Evolutionary conservation across 1,284 basidiomycete species (phyloP).

Genomic region (Apiotrichum sp.): DNA sequence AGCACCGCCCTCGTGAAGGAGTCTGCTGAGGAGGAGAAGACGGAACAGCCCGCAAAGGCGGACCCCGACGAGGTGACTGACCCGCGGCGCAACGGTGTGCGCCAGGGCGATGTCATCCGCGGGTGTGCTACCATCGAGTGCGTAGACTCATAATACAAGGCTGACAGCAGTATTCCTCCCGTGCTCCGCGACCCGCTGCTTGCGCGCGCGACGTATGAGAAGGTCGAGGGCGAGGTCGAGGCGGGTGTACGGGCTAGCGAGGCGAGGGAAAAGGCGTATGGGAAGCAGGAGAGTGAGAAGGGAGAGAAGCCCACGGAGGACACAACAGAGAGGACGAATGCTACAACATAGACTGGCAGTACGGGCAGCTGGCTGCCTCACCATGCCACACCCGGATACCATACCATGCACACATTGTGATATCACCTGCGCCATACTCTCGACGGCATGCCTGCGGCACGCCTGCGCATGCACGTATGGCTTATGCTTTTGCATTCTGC

Average conservation of each 20-base stretch:
- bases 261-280: conserved; percentile 10
- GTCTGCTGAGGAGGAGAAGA: conserved; percentile 10
- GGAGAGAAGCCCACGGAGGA: neutral
- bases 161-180: conserved; percentile 28
- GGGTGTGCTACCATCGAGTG: conserved; percentile 43
- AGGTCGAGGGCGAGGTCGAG: conserved; percentile 38
- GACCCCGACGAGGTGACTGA: conserved; percentile 10
- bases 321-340: no score
- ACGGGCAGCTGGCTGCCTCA: no score
- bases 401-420: no score
- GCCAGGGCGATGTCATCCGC: conserved; percentile 40
- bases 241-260: conserved; percentile 25
- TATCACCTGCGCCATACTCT: no score
- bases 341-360: no score
- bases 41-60: conserved; percentile 16
- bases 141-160: conserved; percentile 18
- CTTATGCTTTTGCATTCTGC: conserved; percentile 12
- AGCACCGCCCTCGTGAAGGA: neutral
- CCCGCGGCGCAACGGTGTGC: conserved; percentile 26
- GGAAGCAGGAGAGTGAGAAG: neutral
- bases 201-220: conserved; percentile 34
- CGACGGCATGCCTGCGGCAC: no score
- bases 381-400: no score
- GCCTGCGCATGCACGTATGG: no score
- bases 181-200: conserved; percentile 29